These are phyloP conservation scores for Pseudocohnilembus persalinus DNA, from an alignment of 169 alveolate genomes.

Conservation along the genomic window DNA sequence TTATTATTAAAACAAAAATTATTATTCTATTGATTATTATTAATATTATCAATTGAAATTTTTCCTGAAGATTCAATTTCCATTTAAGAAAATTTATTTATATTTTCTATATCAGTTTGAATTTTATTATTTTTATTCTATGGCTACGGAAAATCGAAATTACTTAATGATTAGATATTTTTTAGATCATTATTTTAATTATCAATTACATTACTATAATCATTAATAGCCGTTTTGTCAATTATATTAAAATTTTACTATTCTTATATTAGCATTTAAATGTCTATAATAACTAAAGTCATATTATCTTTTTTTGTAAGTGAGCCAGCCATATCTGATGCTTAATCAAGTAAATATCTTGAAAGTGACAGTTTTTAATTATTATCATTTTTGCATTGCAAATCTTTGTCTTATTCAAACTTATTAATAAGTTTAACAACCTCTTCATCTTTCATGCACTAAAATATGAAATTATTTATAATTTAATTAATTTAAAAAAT, in stretches of 20 bases:
- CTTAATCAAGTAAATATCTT: constrained; percentile 26
- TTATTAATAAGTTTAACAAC: neutral
- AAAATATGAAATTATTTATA: neutral
- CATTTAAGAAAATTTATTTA: too few species aligned
- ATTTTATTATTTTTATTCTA: too few species aligned
- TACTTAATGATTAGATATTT: too few species aligned
- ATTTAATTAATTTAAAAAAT: neutral
- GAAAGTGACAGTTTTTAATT: neutral
- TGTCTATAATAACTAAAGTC: constrained; percentile 33
- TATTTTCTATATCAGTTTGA: too few species aligned
- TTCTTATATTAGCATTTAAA: neutral
- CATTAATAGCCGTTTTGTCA: neutral
- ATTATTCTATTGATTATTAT: too few species aligned
- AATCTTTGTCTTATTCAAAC: neutral
- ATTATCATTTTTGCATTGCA: neutral
- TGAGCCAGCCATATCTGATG: constrained; percentile 8
- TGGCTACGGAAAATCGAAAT: too few species aligned
- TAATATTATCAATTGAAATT: too few species aligned
- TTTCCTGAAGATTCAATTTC: too few species aligned
- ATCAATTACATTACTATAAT: too few species aligned
- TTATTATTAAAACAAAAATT: too few species aligned
- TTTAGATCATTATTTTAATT: neutral
- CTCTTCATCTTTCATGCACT: neutral
- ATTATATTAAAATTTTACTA: too few species aligned
- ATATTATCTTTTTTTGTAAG: constrained; percentile 41